These are phyloP conservation scores for Lathyrus oleraceus DNA, from an alignment of 306 rosid genomes.

Conservation along the genomic window DNA sequence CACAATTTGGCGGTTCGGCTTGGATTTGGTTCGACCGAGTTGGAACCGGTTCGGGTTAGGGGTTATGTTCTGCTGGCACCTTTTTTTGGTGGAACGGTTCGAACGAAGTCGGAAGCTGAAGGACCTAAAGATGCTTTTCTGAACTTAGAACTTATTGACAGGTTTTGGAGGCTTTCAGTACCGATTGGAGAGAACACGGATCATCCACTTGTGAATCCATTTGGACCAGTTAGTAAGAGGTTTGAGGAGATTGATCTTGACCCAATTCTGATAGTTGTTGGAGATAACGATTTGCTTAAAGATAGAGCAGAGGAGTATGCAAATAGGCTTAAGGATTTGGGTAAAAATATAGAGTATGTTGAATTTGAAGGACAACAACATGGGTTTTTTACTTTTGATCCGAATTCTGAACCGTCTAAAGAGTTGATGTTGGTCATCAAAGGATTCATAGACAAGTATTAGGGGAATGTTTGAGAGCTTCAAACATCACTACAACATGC, in stretches of 20 bases:
- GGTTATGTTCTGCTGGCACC: conserved; percentile 81
- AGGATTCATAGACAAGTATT: conserved; percentile 52
- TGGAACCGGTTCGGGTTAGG: conserved; percentile 57
- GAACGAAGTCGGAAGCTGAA: conserved; percentile 60
- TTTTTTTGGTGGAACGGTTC: conserved; percentile 69
- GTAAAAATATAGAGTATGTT: conserved; percentile 59
- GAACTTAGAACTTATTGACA: conserved; percentile 74
- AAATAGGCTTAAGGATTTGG: conserved; percentile 56
- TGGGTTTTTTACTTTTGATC: conserved; percentile 79
- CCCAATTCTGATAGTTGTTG: conserved; percentile 69
- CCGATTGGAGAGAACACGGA: conserved; percentile 66
- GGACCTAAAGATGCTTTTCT: conserved; percentile 82
- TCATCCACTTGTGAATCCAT: conserved; percentile 78
- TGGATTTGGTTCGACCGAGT: conserved; percentile 46
- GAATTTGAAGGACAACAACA: conserved; percentile 82
- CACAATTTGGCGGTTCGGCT: conserved; percentile 66
- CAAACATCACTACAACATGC: background rate
- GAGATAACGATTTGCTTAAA: conserved; percentile 65
- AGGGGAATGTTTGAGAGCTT: conserved; percentile 3
- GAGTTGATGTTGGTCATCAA: conserved; percentile 57
- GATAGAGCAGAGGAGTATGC: conserved; percentile 69
- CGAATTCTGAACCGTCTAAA: conserved; percentile 54
- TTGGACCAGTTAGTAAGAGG: conserved; percentile 54
- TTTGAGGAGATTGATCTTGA: conserved; percentile 57
- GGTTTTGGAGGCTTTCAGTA: conserved; percentile 89